Conservation (phyloP, 352 stramenopile species). For the Phytopythium kandeliae region DNA sequence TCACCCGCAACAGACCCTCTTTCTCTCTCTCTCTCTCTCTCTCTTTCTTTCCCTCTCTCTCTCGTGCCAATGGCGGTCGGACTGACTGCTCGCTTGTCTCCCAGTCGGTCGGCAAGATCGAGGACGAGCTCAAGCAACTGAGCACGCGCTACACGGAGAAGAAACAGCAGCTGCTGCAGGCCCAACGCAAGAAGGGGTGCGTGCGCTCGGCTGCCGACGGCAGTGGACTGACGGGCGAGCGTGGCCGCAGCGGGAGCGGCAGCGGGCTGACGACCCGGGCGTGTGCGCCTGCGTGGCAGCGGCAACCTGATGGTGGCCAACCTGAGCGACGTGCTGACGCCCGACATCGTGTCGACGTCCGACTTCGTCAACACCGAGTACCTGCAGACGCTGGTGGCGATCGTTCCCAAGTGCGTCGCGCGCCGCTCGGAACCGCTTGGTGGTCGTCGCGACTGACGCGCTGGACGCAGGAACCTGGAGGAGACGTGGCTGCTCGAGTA, state of each 20-base stretch:
- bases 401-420: conserved; percentile 86
- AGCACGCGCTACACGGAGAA: conserved; percentile 93
- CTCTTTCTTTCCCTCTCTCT: too few relatives aligned
- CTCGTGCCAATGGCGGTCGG: too few relatives aligned
- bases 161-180: conserved; percentile 81
- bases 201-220: too few relatives aligned
- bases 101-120: conserved; percentile 90
- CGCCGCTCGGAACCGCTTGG: too few relatives aligned
- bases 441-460: too few relatives aligned
- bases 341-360: conserved; percentile 81
- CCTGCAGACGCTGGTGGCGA: conserved; percentile 95
- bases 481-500: conserved; percentile 89
- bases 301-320: conserved; percentile 94
- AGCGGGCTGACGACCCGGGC: too few relatives aligned
- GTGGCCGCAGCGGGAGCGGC: too few relatives aligned
- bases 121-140: conserved; percentile 97
- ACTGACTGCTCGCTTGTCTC: too few relatives aligned
- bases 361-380: conserved; percentile 97
- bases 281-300: too few relatives aligned
- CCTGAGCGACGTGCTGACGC: conserved; percentile 93
- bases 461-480: conserved; percentile 76
- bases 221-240: too few relatives aligned
- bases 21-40: too few relatives aligned
- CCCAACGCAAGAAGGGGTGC: conserved; percentile 92
- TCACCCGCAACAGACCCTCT: too few relatives aligned